These are phyloP conservation scores for Pontederia crassipes DNA, from an alignment of 176 grass and related monocot species.

Conservation along the genomic window DNA sequence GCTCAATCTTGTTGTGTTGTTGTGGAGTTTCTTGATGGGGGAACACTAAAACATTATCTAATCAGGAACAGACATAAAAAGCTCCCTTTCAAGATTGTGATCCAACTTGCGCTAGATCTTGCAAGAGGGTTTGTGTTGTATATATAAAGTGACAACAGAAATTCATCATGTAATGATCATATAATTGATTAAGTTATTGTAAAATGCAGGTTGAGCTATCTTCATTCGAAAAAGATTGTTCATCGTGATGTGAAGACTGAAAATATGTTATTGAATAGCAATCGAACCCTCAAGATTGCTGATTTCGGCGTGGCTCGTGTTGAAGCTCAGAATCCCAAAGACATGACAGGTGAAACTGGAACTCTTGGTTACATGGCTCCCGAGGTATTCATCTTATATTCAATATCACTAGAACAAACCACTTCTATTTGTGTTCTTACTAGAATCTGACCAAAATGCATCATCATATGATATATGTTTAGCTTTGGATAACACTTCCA, in stretches of 20 bases:
- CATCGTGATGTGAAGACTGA: conserved; percentile 91
- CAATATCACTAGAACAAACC: not conserved
- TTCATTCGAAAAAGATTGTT: conserved; percentile 67
- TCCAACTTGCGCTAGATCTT: conserved; percentile 57
- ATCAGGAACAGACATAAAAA: conserved; percentile 57
- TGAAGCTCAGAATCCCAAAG: conserved; percentile 41
- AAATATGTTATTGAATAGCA: conserved; percentile 74
- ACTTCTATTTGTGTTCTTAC: not conserved
- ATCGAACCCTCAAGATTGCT: conserved; percentile 65
- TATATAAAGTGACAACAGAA: not conserved
- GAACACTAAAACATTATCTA: conserved; percentile 57
- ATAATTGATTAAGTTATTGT: not conserved
- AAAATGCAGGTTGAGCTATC: conserved; percentile 45
- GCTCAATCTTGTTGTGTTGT: conserved; percentile 49
- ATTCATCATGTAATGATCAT: not conserved
- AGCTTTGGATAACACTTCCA: no score
- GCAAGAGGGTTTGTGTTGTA: conserved; percentile 42
- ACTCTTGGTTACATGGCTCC: conserved; percentile 86
- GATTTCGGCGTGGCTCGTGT: conserved; percentile 86
- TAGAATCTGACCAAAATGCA: not conserved
- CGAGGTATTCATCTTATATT: conserved; percentile 31
- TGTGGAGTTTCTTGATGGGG: conserved; percentile 62
- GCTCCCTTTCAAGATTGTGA: conserved; percentile 47
- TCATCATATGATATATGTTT: no score
- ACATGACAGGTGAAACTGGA: conserved; percentile 85